Conservation (phyloP, 2,329 filamentous ascomycete species). For the Waltergamsia citrina region DNA sequence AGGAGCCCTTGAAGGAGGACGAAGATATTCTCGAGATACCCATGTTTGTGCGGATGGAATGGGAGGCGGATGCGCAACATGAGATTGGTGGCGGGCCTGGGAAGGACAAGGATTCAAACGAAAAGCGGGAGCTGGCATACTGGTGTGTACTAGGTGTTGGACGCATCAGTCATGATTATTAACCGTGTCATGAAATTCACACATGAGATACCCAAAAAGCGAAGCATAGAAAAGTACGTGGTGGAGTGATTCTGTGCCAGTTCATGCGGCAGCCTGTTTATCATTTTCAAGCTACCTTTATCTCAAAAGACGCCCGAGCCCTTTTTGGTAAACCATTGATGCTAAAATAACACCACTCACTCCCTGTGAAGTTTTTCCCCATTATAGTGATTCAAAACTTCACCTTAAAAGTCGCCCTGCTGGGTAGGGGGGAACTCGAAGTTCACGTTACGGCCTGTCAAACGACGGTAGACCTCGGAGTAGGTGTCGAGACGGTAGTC, state of each 20-base stretch:
- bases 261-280: slow-evolving; percentile 33
- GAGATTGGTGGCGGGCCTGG: slow-evolving; percentile 44
- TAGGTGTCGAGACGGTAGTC: slow-evolving; percentile 99
- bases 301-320: slow-evolving; percentile 41
- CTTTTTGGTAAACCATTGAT: slow-evolving; percentile 23
- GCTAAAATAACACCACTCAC: slow-evolving; percentile 16
- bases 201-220: slow-evolving; percentile 29
- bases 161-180: slow-evolving; percentile 51
- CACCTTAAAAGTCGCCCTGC: slow-evolving; percentile 6
- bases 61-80: slow-evolving; percentile 63
- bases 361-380: neutral
- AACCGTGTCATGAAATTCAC: slow-evolving; percentile 3
- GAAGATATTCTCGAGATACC: slow-evolving; percentile 76
- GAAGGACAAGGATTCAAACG: slow-evolving; percentile 53
- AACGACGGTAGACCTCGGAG: slow-evolving; percentile 96
- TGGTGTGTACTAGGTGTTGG: slow-evolving; percentile 92
- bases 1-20: slow-evolving; percentile 43
- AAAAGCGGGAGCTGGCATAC: slow-evolving; percentile 84
- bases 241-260: slow-evolving; percentile 17
- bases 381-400: slow-evolving; percentile 4
- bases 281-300: slow-evolving; percentile 38
- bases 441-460: slow-evolving; percentile 91
- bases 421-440: slow-evolving; percentile 93
- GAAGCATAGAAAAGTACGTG: slow-evolving; percentile 2
- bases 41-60: slow-evolving; percentile 86